These are phyloP conservation scores for Penicillium hesseltinei DNA, from an alignment of 2,329 filamentous ascomycete species.

Conservation along the genomic window DNA sequence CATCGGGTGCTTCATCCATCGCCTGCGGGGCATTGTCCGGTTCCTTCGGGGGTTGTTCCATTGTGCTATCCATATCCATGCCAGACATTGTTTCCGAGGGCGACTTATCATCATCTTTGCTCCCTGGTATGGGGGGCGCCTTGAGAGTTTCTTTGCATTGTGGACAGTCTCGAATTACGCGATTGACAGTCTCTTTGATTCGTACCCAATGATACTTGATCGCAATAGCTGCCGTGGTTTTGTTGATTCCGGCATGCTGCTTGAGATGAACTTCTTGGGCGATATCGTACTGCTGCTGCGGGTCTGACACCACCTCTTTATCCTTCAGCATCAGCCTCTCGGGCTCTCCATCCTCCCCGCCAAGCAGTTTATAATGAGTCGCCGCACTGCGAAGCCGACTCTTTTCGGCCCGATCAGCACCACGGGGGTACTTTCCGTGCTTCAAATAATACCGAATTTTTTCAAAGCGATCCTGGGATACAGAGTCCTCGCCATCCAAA, in stretches of 20 bases:
- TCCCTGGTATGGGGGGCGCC: constrained; percentile 42
- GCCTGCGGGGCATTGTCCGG: constrained; percentile 16
- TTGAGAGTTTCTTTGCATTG: constrained; percentile 83
- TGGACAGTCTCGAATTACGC: constrained; percentile 86
- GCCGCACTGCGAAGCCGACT: constrained; percentile 88
- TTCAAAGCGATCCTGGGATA: constrained; percentile 95
- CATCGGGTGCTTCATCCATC: constrained; percentile 27
- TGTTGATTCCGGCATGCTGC: constrained; percentile 92
- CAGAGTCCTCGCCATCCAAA: constrained; percentile 72
- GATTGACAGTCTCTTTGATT: constrained; percentile 95
- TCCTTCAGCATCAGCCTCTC: constrained; percentile 95
- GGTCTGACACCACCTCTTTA: constrained; percentile 93
- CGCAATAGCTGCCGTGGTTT: constrained; percentile 90
- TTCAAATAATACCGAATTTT: constrained; percentile 98
- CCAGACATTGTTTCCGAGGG: constrained; percentile 17
- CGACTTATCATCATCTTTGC: constrained; percentile 28
- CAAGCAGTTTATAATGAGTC: constrained; percentile 84
- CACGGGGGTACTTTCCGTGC: constrained; percentile 87
- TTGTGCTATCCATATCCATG: constrained; percentile 13
- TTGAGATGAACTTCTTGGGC: constrained; percentile 71
- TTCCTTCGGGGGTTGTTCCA: constrained; percentile 17
- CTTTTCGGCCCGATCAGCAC: constrained; percentile 93
- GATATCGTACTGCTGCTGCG: constrained; percentile 85
- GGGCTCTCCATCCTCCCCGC: constrained; percentile 46
- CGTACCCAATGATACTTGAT: constrained; percentile 96